Base-by-base conservation (phyloP, 176 grass and related monocot species). In the Cymbopogon citratus region DNA sequence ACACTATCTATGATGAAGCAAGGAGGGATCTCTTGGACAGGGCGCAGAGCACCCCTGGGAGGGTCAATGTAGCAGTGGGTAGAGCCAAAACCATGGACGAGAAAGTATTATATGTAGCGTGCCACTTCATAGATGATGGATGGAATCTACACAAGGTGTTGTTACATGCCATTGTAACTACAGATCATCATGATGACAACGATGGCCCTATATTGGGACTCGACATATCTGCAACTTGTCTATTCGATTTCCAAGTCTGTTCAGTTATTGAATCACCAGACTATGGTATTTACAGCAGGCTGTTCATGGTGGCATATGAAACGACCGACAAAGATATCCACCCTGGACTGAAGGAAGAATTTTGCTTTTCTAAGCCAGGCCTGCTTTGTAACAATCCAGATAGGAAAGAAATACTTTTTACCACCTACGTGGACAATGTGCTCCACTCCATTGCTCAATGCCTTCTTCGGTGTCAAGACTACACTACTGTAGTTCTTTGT, bases 231-330 rank as follows among this genome's bases (percentile, higher is more conserved):
- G 9, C 7, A 16, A 2, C 31, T 33, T 33, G 31, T 33, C 2
- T 9, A 0, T 5, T 33, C 1, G 1, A 12, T 25, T 1, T 4
- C 9, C 5, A 8, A 0, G 3, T 26, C 39, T 0, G 2, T 6
- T 8, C 5, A 0, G 7, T 61, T 61, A 2, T 41, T 41, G 1
- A 33, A 2, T 18, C 5, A 15, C n/a, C n/a, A n/a, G 0, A 5
- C 15, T 6, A 49, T 49, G 15, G 46, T 49, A 15, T 16, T 16
- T 14, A 18, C 15, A 12, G 15, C 15, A 49, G 15, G 15, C 14
- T 49, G 46, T 5, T 16, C 46, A 49, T 57, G 19, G 16, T 57
- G 52, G 19, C 52, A 7, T 40, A 40, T 40, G 39, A 40, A 40
- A 9, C 5, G 8, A 48, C 45, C 13, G 14, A 48, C 14, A 48